A percentile compares a stretch with the other conserved stretches of the same genome.
Conservation (phyloP, 176 grass and related monocot species). For the Puccinellia tenuiflora region DNA sequence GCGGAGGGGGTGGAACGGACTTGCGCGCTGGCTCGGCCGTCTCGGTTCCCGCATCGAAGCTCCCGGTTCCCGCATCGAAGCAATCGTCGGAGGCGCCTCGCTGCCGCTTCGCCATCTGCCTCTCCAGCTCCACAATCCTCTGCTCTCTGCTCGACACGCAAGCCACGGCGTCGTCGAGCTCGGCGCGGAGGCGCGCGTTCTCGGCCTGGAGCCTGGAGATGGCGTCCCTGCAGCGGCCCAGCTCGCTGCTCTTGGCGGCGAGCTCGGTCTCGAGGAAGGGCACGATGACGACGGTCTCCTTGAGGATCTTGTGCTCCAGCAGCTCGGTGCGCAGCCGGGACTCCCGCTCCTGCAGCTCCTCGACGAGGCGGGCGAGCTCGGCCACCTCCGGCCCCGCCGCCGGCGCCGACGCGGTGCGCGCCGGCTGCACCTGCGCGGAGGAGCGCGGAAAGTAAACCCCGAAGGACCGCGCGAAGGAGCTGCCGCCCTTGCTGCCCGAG, state of each 20-base stretch:
- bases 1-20: conserved; percentile 17
- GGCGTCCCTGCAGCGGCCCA: conserved; percentile 46
- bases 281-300: conserved; percentile 84
- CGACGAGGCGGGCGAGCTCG: conserved; percentile 70
- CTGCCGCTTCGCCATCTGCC: conserved; percentile 27
- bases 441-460: conserved; percentile 78
- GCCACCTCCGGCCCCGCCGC: conserved; percentile 13
- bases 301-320: conserved; percentile 90
- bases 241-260: conserved; percentile 43
- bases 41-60: not conserved
- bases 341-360: conserved; percentile 83
- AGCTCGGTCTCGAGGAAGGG: conserved; percentile 85
- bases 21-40: not conserved
- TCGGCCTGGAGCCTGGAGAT: conserved; percentile 51
- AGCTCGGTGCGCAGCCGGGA: conserved; percentile 85
- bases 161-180: conserved; percentile 29
- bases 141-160: conserved; percentile 1
- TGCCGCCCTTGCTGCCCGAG: conserved; percentile 31
- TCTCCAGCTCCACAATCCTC: conserved; percentile 48
- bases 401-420: conserved; percentile 36
- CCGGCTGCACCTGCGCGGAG: conserved; percentile 82
- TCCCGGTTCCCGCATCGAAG: too few species aligned
- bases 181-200: conserved; percentile 50
- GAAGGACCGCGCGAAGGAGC: conserved; percentile 63
- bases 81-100: conserved; percentile 35